phyloP scores from a whole-genome alignment of 306 rosid species.

The Amphicarpaea edgeworthii region DNA sequence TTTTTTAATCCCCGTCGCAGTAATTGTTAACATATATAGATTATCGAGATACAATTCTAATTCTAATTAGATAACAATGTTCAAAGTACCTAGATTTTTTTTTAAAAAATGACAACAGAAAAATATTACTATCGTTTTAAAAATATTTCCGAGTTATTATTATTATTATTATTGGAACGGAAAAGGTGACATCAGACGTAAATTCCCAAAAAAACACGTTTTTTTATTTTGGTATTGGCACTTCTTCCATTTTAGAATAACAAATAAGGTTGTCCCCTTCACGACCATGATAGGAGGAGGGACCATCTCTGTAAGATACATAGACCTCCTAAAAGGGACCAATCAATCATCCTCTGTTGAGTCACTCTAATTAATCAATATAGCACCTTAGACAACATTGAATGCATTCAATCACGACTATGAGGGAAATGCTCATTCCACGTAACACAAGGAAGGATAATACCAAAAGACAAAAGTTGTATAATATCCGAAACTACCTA shows the following conservation, averaged over 20 bases:
- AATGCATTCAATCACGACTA: not conserved
- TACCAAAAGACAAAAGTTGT: too few relatives aligned
- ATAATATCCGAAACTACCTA: too few relatives aligned
- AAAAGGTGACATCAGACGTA: not conserved
- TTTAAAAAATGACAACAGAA: not conserved
- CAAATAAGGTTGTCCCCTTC: not conserved
- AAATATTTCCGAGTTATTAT: not conserved
- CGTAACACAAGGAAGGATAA: conserved; percentile 5
- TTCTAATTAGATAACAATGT: too few relatives aligned
- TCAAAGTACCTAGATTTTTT: not conserved
- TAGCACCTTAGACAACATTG: conserved; percentile 26
- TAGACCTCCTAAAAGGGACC: not conserved
- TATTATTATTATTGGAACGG: not conserved
- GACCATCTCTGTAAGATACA: conserved; percentile 45
- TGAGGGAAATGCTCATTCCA: not conserved
- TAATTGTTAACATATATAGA: not conserved
- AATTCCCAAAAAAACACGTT: conserved; percentile 23
- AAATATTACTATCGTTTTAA: not conserved
- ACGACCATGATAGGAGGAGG: conserved; percentile 35
- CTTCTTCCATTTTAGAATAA: not conserved
- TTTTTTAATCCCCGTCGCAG: too few relatives aligned
- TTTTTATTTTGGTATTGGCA: conserved; percentile 25
- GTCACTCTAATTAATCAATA: not conserved
- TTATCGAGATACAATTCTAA: too few relatives aligned
- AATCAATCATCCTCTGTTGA: not conserved